Conservation (phyloP, 805 yeast species). For the Candida tibetensis region DNA sequence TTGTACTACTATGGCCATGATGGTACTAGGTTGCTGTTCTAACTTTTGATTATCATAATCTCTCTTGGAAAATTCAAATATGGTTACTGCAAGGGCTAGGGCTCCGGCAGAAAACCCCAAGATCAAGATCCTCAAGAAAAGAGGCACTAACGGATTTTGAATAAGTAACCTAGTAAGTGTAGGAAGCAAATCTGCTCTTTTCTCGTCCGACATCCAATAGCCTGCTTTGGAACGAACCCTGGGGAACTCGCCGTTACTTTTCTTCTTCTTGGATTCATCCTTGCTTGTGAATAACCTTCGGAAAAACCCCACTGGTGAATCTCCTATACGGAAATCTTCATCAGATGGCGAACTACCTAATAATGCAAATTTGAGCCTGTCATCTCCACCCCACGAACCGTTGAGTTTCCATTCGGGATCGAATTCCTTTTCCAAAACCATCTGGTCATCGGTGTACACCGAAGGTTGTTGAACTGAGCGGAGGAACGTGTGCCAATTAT, state of each 20-base stretch:
- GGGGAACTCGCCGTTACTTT: conserved; percentile 5
- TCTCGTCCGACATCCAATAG: conserved; percentile 66
- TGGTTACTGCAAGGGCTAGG: conserved; percentile 65
- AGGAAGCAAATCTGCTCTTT: conserved; percentile 62
- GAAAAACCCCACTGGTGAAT: conserved; percentile 1
- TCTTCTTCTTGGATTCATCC: neutral
- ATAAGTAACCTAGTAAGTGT: conserved; percentile 56
- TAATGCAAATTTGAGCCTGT: conserved; percentile 54
- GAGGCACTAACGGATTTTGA: conserved; percentile 77
- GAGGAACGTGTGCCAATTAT: conserved; percentile 53
- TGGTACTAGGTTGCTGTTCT: conserved; percentile 81
- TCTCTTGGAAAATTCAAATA: conserved; percentile 42
- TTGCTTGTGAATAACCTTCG: neutral
- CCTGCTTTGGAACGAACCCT: conserved; percentile 54
- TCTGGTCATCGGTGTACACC: conserved; percentile 29
- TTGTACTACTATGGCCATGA: conserved; percentile 88
- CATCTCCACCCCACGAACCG: conserved; percentile 70
- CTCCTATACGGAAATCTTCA: conserved; percentile 20
- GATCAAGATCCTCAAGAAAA: conserved; percentile 57
- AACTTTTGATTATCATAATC: conserved; percentile 37
- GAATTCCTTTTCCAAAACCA: conserved; percentile 14
- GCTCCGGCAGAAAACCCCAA: conserved; percentile 60
- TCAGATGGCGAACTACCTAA: conserved; percentile 35
- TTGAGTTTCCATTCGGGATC: conserved; percentile 41
- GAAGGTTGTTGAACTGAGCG: conserved; percentile 45